A percentile compares a stretch with the other conserved stretches of the same genome.
Conservation (phyloP, 805 yeast genomes). For the Saccharomyces eubayanus region DNA sequence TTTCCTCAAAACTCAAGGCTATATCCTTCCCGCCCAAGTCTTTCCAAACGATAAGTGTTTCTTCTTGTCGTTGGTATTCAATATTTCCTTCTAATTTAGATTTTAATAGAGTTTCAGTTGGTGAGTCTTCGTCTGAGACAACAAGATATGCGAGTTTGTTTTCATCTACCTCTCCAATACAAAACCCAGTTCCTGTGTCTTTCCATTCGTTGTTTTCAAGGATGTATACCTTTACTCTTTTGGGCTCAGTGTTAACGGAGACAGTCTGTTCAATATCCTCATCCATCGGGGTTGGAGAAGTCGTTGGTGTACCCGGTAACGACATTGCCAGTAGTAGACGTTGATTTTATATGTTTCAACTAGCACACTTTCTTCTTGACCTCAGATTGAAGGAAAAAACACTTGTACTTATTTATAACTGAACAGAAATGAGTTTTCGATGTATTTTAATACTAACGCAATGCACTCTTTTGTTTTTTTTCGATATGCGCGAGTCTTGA, state of each 20-base stretch:
- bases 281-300: slow-evolving; percentile 1
- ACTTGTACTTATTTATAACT: background rate
- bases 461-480: background rate
- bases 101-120: slow-evolving; percentile 50
- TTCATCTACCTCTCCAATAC: slow-evolving; percentile 55
- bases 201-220: slow-evolving; percentile 78
- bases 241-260: slow-evolving; percentile 35
- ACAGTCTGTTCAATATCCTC: slow-evolving; percentile 1
- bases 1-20: slow-evolving; percentile 87
- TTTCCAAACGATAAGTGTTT: slow-evolving; percentile 90
- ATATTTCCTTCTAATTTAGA: slow-evolving; percentile 64
- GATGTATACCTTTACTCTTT: slow-evolving; percentile 86
- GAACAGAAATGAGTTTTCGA: background rate
- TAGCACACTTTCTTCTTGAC: background rate
- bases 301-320: background rate
- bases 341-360: background rate
- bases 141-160: slow-evolving; percentile 45
- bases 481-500: background rate
- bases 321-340: background rate
- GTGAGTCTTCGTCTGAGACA: slow-evolving; percentile 63
- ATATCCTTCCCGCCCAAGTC: slow-evolving; percentile 63
- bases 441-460: background rate
- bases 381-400: background rate
- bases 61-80: slow-evolving; percentile 90
- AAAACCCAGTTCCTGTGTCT: slow-evolving; percentile 88